Evolutionary conservation across 805 yeast species (phyloP).

Genomic region (Debaryomyces prosopidis): DNA sequence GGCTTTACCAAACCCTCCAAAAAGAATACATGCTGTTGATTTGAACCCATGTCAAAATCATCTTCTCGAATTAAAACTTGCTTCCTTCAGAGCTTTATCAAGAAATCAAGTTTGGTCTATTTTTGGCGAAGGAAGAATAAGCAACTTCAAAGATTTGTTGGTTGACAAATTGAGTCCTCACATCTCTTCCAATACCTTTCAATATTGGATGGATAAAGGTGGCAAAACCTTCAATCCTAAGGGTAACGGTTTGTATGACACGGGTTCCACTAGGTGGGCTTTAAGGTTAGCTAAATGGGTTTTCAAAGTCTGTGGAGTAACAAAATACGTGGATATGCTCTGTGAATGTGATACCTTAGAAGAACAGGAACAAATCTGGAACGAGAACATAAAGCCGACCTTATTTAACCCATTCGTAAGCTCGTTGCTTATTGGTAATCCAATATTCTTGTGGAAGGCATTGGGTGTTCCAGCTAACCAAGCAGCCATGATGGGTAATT

Average conservation of each 20-base stretch:
- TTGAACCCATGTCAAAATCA: conserved; percentile 83
- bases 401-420: conserved; percentile 71
- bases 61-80: conserved; percentile 74
- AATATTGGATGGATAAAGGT: conserved; percentile 74
- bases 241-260: conserved; percentile 70
- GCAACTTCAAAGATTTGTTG: conserved; percentile 44
- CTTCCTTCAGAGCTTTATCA: conserved; percentile 58
- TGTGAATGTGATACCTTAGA: conserved; percentile 57
- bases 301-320: conserved; percentile 56
- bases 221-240: conserved; percentile 51
- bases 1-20: conserved; percentile 68
- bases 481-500: conserved; percentile 75
- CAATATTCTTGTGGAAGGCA: conserved; percentile 85
- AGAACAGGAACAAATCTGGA: conserved; percentile 69
- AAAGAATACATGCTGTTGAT: conserved; percentile 80
- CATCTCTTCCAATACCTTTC: conserved; percentile 77
- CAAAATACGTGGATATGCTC: conserved; percentile 51
- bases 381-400: conserved; percentile 60
- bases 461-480: conserved; percentile 88
- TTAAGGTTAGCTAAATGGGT: conserved; percentile 63
- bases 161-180: conserved; percentile 61
- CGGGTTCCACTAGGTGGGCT: conserved; percentile 89
- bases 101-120: conserved; percentile 68
- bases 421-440: conserved; percentile 71
- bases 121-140: conserved; percentile 74